Base-by-base conservation (phyloP, 768 basidiomycete species). In the Kwoniella dendrophila region DNA sequence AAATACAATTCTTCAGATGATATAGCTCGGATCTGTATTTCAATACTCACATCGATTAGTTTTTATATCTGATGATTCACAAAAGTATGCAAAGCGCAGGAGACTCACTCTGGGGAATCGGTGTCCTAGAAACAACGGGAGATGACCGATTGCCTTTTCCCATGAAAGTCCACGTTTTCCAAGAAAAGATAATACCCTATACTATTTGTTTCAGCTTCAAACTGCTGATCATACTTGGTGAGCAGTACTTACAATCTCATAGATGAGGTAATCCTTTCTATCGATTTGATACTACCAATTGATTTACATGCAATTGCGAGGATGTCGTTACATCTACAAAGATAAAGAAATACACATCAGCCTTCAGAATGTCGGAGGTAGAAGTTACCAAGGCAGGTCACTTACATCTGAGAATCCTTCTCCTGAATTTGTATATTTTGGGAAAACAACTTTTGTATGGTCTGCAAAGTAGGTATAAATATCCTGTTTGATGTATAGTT, bases 1-100 rank as follows among this genome's bases (percentile, higher is more conserved):
- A 90, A 81, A 73, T 92, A 96, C 7, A 96, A 77, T 64, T 88
- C 85, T 76, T 95, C 93, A 2, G 91, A 90, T 1, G 90, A 86
- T 62, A 87, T 86, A 10, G 86, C 83, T 57, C 93, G 87, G 58
- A 93, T 82, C 92, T 95, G 67, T 20, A 45, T 40, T 16, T 26
- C 26, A 36, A 20, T 24, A 30, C 33, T 34, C 36, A 36, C 36
- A 59, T 44, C 22, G n/a, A 45, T 34, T 34, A 36, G 57, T 40
- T 69, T 54, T 64, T 41, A 44, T 45, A 33, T 10, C 10, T 47
- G 20, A n/a, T 38, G 26, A 11, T 24, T 7, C 56, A 26, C 11
- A 24, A 57, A 47, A 14, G 14, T n/a, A n/a, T n/a, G n/a, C n/a
- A n/a, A n/a, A n/a, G n/a, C n/a, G n/a, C n/a, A 18, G 1, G 8